A percentile compares a stretch with the other conserved stretches of the same genome.
These are phyloP conservation scores for Leccinum obscurum DNA, from an alignment of 768 basidiomycete species.

Conservation along the genomic window DNA sequence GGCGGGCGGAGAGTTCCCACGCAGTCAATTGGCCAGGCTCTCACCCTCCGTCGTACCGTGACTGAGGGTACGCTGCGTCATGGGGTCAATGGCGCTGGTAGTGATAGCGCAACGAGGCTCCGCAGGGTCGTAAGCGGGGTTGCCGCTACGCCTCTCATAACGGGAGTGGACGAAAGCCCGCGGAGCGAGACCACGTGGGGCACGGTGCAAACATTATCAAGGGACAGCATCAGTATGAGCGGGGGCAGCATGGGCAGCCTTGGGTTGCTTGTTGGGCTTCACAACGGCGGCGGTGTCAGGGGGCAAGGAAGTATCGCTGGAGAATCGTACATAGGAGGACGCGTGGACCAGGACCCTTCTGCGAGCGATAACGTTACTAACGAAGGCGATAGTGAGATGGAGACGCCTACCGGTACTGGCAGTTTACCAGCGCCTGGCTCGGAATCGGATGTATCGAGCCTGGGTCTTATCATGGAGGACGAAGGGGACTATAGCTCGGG, in stretches of 20 bases:
- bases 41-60: slow-evolving; percentile 22
- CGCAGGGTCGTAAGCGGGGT: slow-evolving; percentile 13
- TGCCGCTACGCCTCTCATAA: slow-evolving; percentile 12
- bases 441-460: slow-evolving; percentile 20
- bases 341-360: slow-evolving; percentile 4
- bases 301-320: slow-evolving; percentile 24
- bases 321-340: slow-evolving; percentile 23
- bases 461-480: slow-evolving; percentile 36
- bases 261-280: slow-evolving; percentile 31
- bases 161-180: slow-evolving; percentile 26
- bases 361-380: slow-evolving; percentile 10
- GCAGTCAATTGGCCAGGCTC: slow-evolving; percentile 17
- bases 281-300: slow-evolving; percentile 32
- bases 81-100: slow-evolving; percentile 8
- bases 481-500: slow-evolving; percentile 23
- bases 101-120: slow-evolving; percentile 6
- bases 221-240: slow-evolving; percentile 10
- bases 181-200: slow-evolving; percentile 39
- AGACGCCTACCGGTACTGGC: slow-evolving; percentile 22
- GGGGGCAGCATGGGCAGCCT: slow-evolving; percentile 31
- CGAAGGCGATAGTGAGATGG: slow-evolving; percentile 20
- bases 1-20: slow-evolving; percentile 18
- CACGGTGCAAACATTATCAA: slow-evolving; percentile 31
- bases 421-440: slow-evolving; percentile 17
- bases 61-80: slow-evolving; percentile 15